Conservation (phyloP, 1,284 basidiomycete species). For the Leccinum fuscescens region DNA sequence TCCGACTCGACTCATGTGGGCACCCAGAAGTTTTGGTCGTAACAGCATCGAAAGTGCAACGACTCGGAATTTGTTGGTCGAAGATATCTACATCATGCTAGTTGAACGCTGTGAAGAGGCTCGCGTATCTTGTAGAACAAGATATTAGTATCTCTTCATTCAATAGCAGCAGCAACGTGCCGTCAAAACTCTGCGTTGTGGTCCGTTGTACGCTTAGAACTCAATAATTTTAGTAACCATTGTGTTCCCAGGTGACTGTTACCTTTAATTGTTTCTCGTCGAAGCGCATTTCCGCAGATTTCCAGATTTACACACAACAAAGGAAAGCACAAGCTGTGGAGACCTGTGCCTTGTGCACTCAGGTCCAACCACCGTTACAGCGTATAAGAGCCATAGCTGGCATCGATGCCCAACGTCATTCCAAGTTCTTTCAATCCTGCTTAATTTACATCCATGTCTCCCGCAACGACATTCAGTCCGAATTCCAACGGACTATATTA, state of each 20-base stretch:
- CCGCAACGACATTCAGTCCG: background rate
- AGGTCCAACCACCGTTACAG: background rate
- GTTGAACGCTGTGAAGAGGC: background rate
- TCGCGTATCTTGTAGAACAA: background rate
- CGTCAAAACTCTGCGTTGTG: conserved; percentile 5
- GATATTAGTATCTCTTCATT: background rate
- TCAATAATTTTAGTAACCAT: background rate
- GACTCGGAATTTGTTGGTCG: background rate
- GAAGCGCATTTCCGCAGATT: conserved; percentile 13
- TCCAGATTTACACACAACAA: conserved; percentile 21
- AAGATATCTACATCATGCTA: background rate
- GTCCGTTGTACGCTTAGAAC: background rate
- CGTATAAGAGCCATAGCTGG: conserved; percentile 21
- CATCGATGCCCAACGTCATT: background rate
- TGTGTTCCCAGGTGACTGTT: conserved; percentile 5
- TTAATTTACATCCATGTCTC: conserved; percentile 4
- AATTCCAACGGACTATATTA: background rate
- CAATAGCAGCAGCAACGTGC: background rate
- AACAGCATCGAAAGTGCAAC: background rate
- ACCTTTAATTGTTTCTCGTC: conserved; percentile 17
- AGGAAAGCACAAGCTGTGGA: conserved; percentile 17
- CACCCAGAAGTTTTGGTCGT: background rate
- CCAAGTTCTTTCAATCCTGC: background rate
- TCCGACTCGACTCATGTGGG: background rate
- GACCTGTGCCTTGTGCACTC: conserved; percentile 12